These are phyloP conservation scores for Panicum miliaceum DNA, from an alignment of 176 grass and related monocot genomes.

Conservation along the genomic window DNA sequence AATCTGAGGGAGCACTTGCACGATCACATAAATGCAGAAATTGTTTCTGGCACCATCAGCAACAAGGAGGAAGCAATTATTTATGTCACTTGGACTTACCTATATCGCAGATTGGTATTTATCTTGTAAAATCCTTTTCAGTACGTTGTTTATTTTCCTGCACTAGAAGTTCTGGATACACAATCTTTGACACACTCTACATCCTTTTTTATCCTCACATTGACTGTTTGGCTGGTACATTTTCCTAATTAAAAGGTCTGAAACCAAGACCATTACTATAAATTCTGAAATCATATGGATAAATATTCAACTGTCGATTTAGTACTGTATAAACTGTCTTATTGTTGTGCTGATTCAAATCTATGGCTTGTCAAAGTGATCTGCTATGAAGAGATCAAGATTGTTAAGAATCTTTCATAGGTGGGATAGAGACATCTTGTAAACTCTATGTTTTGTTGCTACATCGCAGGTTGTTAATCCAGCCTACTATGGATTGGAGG, in stretches of 20 bases:
- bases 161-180: conserved; percentile 8
- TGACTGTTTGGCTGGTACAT: conserved; percentile 7
- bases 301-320: conserved; percentile 13
- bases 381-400: conserved; percentile 7
- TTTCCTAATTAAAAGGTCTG: conserved; percentile 22
- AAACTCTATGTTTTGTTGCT: conserved; percentile 20
- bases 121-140: conserved; percentile 37
- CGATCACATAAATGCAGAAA: conserved; percentile 98
- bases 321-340: conserved; percentile 5
- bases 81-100: conserved; percentile 98
- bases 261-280: background rate
- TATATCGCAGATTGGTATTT: conserved; percentile 91
- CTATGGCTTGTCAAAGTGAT: conserved; percentile 15
- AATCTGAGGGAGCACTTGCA: conserved; percentile 95
- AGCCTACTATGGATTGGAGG: conserved; percentile 89
- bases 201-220: conserved; percentile 1
- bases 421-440: background rate
- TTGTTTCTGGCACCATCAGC: conserved; percentile 89
- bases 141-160: conserved; percentile 23
- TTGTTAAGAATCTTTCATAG: background rate
- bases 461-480: conserved; percentile 89
- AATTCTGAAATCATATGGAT: background rate
- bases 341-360: conserved; percentile 10
- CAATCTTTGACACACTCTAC: background rate
- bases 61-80: conserved; percentile 95